phyloP scores from a whole-genome alignment of 805 yeast species.

The Kurtzmaniella cleridarum region DNA sequence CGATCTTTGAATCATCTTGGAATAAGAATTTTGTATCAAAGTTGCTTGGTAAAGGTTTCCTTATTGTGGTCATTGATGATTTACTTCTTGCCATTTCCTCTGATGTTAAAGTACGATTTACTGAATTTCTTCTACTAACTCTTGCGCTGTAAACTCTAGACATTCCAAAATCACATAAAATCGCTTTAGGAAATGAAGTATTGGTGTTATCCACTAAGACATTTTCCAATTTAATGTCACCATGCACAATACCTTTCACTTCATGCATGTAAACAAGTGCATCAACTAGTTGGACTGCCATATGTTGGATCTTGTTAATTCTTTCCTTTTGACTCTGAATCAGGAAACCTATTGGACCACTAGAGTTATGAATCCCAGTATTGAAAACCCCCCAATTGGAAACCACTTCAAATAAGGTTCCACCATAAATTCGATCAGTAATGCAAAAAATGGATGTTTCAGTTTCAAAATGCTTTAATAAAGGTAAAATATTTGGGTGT shows the following conservation, averaged over 20 bases:
- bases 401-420: constrained; percentile 76
- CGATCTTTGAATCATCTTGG: constrained; percentile 29
- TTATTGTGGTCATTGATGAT: constrained; percentile 25
- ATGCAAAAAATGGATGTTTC: constrained; percentile 63
- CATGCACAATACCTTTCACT: constrained; percentile 60
- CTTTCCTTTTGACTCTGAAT: constrained; percentile 25
- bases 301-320: constrained; percentile 25
- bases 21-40: constrained; percentile 17
- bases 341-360: constrained; percentile 24
- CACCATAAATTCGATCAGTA: constrained; percentile 63
- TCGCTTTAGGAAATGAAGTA: constrained; percentile 30
- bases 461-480: constrained; percentile 58
- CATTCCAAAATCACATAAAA: constrained; percentile 92
- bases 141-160: constrained; percentile 31
- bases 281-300: constrained; percentile 48
- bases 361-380: constrained; percentile 17
- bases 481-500: constrained; percentile 61
- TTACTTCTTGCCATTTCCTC: constrained; percentile 23
- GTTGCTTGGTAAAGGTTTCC: constrained; percentile 32
- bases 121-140: constrained; percentile 17
- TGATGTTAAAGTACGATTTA: constrained; percentile 2
- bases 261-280: constrained; percentile 59
- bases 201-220: constrained; percentile 49
- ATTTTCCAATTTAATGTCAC: constrained; percentile 80
- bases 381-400: constrained; percentile 54